Evolutionary conservation across 352 stramenopile species (phyloP), one percentile per base, ranked within the genome.

Genomic region (Globisporangium rhizosaccharum): DNA sequence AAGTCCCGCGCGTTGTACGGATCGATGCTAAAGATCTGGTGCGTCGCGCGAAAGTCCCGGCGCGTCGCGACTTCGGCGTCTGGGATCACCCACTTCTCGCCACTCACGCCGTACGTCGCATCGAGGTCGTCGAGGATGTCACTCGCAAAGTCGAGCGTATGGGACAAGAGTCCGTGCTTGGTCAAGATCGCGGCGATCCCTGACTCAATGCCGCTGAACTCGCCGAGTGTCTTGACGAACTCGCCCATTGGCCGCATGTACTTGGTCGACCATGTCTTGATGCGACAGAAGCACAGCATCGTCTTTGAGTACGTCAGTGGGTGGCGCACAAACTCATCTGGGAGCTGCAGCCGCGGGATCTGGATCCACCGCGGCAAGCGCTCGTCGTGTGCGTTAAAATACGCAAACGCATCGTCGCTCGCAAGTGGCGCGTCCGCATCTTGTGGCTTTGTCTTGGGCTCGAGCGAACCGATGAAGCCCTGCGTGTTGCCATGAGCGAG

Each of bases 21-120:
- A 76, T 99, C 96, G 48, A 99, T 99, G 8, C 94, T 98, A 65
- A 99, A 99, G 56, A 99, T 97, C 51, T 94, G 79, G 30, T 66
- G 59, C 0, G 73, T 50, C 11, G 33, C 10, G 33, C 96, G 85
- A 51, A 98, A 97, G 67, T 99, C 96, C 1, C 90, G 79, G 18
- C 96, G 78, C 23, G 78, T 76, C 14, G 70, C 77, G 1, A 96
- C 63, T 62, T 98, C 96, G 61, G 88, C 72, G 14, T 68, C 59
- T 3, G 87, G 79, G n/a, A 96, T 84, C 30, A 68, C 44, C 84
- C 85, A 96, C 25, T 88, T 84, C 57, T 93, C 79, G 15, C 73
- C 79, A 9, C 65, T 81, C 12, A 62, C 68, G 8, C 80, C 76
- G 41, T 94, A 98, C 37, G 84, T 87, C 26, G 88, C 82, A 42